Base-by-base conservation (phyloP, 2,329 filamentous ascomycete species). In the Colletotrichum sp. region DNA sequence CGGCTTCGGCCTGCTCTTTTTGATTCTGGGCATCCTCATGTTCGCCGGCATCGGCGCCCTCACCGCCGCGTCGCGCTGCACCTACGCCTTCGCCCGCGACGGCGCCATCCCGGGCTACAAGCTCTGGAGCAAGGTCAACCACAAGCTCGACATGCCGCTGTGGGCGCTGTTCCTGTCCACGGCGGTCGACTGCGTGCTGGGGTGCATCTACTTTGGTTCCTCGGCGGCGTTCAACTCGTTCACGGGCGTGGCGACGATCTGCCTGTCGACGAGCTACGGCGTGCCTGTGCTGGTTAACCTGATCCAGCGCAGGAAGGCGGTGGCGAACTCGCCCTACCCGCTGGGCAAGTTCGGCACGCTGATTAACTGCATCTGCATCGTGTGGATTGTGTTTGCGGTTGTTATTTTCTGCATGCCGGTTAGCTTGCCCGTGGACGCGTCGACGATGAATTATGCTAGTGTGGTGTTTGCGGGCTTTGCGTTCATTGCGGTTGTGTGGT, bases 181-280 rank as follows among this genome's bases (percentile, higher is more conserved):
- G 0, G 81, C 88, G 0, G 91, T 96, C 58, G 92, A 94, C 82
- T 94, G 91, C 78, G 85, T 96, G 13, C 88, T 96, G 1, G 94
- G 94, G 1, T 88, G 94, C 78, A 95, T 96, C 83, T 96, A 95
- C 85, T 95, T 96, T 78, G 94, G 94, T 12, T 94, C 92, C 2
- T 90, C 91, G 0, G 93, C 94, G 0, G 94, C 94, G 0, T 96
- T 96, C 86, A 94, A 93, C 86, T 93, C 92, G 12, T 96, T 96
- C 83, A 96, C 94, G 0, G 94, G 94, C 32, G 94, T 95, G 1
- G 94, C 94, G 2, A 96, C 94, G 6, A 95, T 96, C 81, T 95
- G 94, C 78, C 89, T 96, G 1, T 93, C 92, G 1, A 92, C 92
- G 6, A 95, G 93, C 0, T 96, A 96, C 82, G 94, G 93, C 16